phyloP scores from a whole-genome alignment of 2,329 filamentous ascomycete genomes.

The Colletotrichum chlorophyti region DNA sequence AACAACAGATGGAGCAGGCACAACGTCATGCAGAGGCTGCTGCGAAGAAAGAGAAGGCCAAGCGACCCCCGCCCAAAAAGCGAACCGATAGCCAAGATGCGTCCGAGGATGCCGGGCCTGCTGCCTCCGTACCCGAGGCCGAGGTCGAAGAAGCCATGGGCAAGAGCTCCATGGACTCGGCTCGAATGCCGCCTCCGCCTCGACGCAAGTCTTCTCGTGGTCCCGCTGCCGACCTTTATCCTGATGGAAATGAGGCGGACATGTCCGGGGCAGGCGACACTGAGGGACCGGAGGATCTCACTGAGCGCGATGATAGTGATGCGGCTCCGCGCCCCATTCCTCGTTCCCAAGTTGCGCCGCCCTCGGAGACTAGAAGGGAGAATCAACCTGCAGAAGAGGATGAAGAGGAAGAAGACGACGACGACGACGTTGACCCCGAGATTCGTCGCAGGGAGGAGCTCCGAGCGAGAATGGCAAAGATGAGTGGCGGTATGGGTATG shows the following conservation, averaged over 20 bases:
- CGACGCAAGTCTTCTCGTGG: slow-evolving; percentile 61
- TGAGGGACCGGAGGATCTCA: slow-evolving; percentile 65
- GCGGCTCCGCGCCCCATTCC: slow-evolving; percentile 53
- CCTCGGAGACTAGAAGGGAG: slow-evolving; percentile 38
- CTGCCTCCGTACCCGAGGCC: slow-evolving; percentile 13
- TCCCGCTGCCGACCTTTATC: slow-evolving; percentile 48
- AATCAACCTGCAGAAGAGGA: slow-evolving; percentile 57
- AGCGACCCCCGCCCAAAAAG: slow-evolving; percentile 74
- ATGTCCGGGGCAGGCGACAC: slow-evolving; percentile 71
- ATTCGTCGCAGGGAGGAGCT: slow-evolving; percentile 85
- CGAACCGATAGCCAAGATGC: slow-evolving; percentile 56
- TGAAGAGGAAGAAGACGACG: slow-evolving; percentile 75
- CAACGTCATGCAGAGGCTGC: slow-evolving; percentile 79
- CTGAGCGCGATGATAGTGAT: slow-evolving; percentile 78
- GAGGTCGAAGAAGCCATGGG: slow-evolving; percentile 54
- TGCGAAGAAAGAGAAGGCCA: slow-evolving; percentile 87
- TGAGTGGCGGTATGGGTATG: slow-evolving; percentile 98
- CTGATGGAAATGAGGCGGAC: slow-evolving; percentile 70
- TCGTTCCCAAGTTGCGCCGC: slow-evolving; percentile 46
- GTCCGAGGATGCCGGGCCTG: slow-evolving; percentile 33
- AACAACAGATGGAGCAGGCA: slow-evolving; percentile 90
- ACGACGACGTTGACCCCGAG: slow-evolving; percentile 89
- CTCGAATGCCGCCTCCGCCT: slow-evolving; percentile 46
- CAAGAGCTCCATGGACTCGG: slow-evolving; percentile 58
- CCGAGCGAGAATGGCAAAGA: slow-evolving; percentile 95